Evolutionary conservation across 805 yeast species (phyloP).

Genomic region (Lachancea fermentati): DNA sequence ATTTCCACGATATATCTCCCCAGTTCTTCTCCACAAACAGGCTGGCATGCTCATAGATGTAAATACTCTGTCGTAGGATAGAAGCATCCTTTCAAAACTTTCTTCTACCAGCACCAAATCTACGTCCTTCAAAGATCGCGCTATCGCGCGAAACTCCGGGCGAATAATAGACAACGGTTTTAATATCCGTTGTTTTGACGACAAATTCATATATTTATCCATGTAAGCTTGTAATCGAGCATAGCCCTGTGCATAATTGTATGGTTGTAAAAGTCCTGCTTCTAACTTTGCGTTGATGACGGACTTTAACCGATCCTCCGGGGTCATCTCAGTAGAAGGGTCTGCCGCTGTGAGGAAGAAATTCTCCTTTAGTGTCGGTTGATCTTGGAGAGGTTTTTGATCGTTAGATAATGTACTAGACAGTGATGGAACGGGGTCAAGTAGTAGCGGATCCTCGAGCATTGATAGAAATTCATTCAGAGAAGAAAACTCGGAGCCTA

Average conservation of each 20-base stretch:
- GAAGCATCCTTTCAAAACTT: constrained; percentile 84
- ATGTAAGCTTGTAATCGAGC: constrained; percentile 83
- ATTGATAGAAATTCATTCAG: constrained; percentile 82
- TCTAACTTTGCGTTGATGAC: constrained; percentile 91
- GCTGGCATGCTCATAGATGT: constrained; percentile 98
- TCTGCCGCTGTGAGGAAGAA: constrained; percentile 95
- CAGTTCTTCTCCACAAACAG: constrained; percentile 94
- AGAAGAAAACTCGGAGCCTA: constrained; percentile 87
- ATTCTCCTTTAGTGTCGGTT: constrained; percentile 82
- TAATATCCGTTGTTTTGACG: constrained; percentile 77
- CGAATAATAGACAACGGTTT: constrained; percentile 81
- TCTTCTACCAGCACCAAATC: constrained; percentile 91
- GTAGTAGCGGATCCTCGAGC: constrained; percentile 71
- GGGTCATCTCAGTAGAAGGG: constrained; percentile 89
- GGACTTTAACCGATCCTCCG: constrained; percentile 87
- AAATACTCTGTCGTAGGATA: constrained; percentile 91
- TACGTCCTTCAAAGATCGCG: constrained; percentile 81
- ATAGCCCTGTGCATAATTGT: constrained; percentile 90
- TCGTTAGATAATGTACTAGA: constrained; percentile 1
- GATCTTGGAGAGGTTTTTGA: constrained; percentile 16
- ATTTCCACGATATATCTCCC: constrained; percentile 91
- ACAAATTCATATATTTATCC: constrained; percentile 85
- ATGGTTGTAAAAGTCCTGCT: constrained; percentile 89
- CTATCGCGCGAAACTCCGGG: constrained; percentile 91
- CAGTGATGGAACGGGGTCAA: constrained; percentile 13